Conservation (phyloP, 2,329 filamentous ascomycete species). For the Fusarium newnesense region DNA sequence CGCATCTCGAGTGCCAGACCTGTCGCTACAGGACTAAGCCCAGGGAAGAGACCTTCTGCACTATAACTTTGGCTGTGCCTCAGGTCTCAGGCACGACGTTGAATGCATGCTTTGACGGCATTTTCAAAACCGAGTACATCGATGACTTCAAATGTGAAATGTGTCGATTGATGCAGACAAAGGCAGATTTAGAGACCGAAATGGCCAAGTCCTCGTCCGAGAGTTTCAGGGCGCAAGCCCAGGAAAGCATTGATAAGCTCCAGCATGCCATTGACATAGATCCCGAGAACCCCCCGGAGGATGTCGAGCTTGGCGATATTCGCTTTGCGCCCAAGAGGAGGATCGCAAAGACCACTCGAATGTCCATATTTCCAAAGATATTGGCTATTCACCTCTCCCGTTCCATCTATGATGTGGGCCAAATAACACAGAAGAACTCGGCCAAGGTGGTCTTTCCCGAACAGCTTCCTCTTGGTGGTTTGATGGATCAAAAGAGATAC, state of each 20-base stretch:
- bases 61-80: constrained; percentile 90
- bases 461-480: constrained; percentile 80
- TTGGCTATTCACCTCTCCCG: constrained; percentile 92
- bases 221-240: constrained; percentile 61
- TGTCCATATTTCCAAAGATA: constrained; percentile 88
- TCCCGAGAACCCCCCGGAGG: constrained; percentile 80
- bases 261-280: constrained; percentile 78
- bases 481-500: constrained; percentile 83
- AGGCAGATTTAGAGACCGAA: constrained; percentile 71
- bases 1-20: constrained; percentile 91
- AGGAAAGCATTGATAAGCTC: constrained; percentile 72
- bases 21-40: constrained; percentile 92
- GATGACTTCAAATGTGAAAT: constrained; percentile 97
- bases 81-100: constrained; percentile 83
- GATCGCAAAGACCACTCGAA: constrained; percentile 88
- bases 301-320: constrained; percentile 78
- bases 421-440: constrained; percentile 87
- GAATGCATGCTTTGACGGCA: constrained; percentile 88
- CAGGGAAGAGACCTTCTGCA: constrained; percentile 86
- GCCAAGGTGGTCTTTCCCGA: constrained; percentile 96
- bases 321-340: constrained; percentile 80
- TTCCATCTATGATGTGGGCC: constrained; percentile 85
- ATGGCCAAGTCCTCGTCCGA: constrained; percentile 64
- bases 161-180: constrained; percentile 86
- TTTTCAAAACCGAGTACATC: constrained; percentile 95